Conservation (phyloP, 495 filamentous ascomycete genomes). For the Aspergillus saccharolyticus region DNA sequence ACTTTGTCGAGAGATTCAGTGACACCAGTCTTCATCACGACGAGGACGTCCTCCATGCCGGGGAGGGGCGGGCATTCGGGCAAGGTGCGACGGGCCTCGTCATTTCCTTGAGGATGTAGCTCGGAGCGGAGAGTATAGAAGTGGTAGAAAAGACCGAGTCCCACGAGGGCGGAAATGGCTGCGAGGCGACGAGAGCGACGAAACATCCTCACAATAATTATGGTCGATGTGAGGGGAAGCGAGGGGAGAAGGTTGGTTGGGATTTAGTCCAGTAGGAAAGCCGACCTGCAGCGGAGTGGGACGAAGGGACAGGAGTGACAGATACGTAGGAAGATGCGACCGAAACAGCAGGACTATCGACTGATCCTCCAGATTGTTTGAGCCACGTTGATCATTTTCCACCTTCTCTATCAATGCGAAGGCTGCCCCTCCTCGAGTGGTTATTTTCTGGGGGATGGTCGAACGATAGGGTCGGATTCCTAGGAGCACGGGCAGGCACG, state of each 20-base stretch:
- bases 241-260: neutral
- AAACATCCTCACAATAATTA: conserved; percentile 23
- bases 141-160: conserved; percentile 32
- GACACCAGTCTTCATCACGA: conserved; percentile 46
- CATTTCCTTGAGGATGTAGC: conserved; percentile 10
- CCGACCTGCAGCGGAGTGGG: conserved; percentile 2
- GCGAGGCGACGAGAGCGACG: conserved; percentile 24
- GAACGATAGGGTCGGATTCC: neutral
- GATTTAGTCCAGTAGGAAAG: neutral
- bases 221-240: neutral
- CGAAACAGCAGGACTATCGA: conserved; percentile 7
- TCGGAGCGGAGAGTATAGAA: conserved; percentile 24
- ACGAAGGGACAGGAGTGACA: neutral
- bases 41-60: conserved; percentile 41
- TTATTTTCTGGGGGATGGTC: neutral
- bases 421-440: neutral
- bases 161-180: conserved; percentile 23
- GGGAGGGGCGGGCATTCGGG: conserved; percentile 34
- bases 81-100: conserved; percentile 5
- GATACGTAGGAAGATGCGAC: neutral
- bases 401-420: neutral
- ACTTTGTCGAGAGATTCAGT: conserved; percentile 42
- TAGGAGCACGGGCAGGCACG: conserved; percentile 3
- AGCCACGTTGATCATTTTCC: conserved; percentile 3
- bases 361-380: conserved; percentile 8